Evolutionary conservation across 2,329 filamentous ascomycete genomes (phyloP).

Genomic region (Fusarium drepaniforme): DNA sequence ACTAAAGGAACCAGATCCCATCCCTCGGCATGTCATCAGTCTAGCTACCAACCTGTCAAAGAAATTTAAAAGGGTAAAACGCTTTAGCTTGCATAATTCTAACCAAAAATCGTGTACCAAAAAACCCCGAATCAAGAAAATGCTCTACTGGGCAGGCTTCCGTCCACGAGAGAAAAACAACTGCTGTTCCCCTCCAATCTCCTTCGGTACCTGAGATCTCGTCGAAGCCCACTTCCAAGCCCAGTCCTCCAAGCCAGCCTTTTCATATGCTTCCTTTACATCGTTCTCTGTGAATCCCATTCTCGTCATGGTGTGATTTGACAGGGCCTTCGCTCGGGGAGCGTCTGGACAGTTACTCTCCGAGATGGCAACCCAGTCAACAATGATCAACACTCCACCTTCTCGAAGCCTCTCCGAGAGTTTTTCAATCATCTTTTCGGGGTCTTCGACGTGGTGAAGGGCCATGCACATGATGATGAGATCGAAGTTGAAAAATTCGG

Average conservation of each 20-base stretch:
- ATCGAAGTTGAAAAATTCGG: slow-evolving; percentile 47
- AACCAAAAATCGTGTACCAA: not conserved
- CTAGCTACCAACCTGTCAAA: not conserved
- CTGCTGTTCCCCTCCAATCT: slow-evolving; percentile 41
- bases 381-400: slow-evolving; percentile 48
- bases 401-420: slow-evolving; percentile 45
- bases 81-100: not conserved
- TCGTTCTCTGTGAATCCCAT: slow-evolving; percentile 41
- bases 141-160: slow-evolving; percentile 3
- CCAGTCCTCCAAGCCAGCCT: slow-evolving; percentile 40
- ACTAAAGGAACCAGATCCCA: not conserved
- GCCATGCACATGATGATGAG: slow-evolving; percentile 51
- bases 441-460: slow-evolving; percentile 51
- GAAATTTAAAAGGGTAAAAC: not conserved
- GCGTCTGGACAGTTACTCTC: slow-evolving; percentile 24
- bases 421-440: slow-evolving; percentile 41
- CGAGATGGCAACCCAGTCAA: slow-evolving; percentile 46
- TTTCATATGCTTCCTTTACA: slow-evolving; percentile 34
- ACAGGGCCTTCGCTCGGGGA: slow-evolving; percentile 4
- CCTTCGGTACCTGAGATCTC: slow-evolving; percentile 37
- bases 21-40: not conserved
- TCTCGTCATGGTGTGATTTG: slow-evolving; percentile 33
- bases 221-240: slow-evolving; percentile 42
- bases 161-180: slow-evolving; percentile 43
- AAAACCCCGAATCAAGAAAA: not conserved